Percentiles rank a stretch among this genome's conserved stretches.
Conservation (phyloP, 257 asterid species). For the Solanum corneliomulleri region DNA sequence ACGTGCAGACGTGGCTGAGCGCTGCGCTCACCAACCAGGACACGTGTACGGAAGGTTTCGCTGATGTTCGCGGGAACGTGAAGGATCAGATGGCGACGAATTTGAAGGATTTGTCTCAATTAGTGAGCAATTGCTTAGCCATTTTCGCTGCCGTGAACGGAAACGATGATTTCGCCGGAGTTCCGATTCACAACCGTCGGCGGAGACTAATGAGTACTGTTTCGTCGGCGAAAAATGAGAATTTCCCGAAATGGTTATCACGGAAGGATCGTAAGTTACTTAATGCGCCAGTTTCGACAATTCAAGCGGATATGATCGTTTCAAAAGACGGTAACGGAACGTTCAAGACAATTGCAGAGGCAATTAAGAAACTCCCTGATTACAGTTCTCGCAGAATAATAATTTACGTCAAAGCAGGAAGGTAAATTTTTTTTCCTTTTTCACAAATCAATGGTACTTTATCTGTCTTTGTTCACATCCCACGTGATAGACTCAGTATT, state of each 20-base stretch:
- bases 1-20: conserved; percentile 92
- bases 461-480: neutral
- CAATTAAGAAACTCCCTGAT: conserved; percentile 83
- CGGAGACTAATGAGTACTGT: conserved; percentile 23
- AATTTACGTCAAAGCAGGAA: conserved; percentile 93
- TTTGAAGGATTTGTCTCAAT: conserved; percentile 60
- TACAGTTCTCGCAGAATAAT: conserved; percentile 45
- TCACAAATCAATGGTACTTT: neutral
- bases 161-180: conserved; percentile 56
- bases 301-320: conserved; percentile 57
- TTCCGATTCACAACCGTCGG: conserved; percentile 74
- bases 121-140: conserved; percentile 87
- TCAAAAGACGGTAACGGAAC: conserved; percentile 81
- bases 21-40: conserved; percentile 90
- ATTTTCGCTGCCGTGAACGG: conserved; percentile 53
- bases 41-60: conserved; percentile 80
- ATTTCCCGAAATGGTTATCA: conserved; percentile 68
- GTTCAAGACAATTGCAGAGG: conserved; percentile 66
- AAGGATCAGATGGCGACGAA: conserved; percentile 37
- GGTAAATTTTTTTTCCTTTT: conserved; percentile 19
- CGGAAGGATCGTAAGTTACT: conserved; percentile 50
- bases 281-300: conserved; percentile 33
- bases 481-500: neutral
- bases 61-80: conserved; percentile 42
- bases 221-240: conserved; percentile 1